Conservation (phyloP, 108 stramenopile genomes). For the Nitzschia sp. region DNA sequence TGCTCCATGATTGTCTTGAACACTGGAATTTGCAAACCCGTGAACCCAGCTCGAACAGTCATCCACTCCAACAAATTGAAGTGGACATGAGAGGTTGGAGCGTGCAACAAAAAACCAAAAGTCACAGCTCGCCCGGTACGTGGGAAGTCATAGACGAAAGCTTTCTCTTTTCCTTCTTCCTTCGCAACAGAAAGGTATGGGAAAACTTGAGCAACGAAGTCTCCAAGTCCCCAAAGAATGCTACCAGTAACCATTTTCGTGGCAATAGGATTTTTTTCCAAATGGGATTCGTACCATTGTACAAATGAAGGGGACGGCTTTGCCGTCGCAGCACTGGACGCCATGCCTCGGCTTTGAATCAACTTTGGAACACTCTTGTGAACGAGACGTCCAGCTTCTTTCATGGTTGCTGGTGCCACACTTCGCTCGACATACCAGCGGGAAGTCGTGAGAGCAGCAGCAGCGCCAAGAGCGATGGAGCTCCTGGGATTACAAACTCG, state of each 20-base stretch:
- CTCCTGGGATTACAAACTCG: background rate
- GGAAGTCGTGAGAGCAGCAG: background rate
- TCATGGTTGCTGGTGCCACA: background rate
- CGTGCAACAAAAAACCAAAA: constrained; percentile 74
- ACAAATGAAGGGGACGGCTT: constrained; percentile 39
- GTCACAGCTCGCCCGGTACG: constrained; percentile 57
- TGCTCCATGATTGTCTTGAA: constrained; percentile 86
- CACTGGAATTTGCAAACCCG: constrained; percentile 54
- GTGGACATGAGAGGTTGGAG: constrained; percentile 67
- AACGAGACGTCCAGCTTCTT: background rate
- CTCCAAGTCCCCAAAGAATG: constrained; percentile 73
- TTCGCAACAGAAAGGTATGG: constrained; percentile 30
- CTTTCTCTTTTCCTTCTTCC: background rate
- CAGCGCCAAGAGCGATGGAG: background rate
- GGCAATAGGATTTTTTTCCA: constrained; percentile 48
- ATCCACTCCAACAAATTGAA: constrained; percentile 82
- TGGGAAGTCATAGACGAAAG: constrained; percentile 51
- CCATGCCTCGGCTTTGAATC: background rate
- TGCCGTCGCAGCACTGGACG: background rate
- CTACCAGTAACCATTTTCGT: constrained; percentile 70
- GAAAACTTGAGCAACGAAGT: constrained; percentile 69
- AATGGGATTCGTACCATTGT: constrained; percentile 70
- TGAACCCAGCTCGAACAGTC: constrained; percentile 53
- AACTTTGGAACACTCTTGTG: no score
- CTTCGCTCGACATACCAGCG: background rate